These are phyloP conservation scores for Dactylellina sp. DNA, from an alignment of 2,329 filamentous ascomycete species.

Conservation along the genomic window DNA sequence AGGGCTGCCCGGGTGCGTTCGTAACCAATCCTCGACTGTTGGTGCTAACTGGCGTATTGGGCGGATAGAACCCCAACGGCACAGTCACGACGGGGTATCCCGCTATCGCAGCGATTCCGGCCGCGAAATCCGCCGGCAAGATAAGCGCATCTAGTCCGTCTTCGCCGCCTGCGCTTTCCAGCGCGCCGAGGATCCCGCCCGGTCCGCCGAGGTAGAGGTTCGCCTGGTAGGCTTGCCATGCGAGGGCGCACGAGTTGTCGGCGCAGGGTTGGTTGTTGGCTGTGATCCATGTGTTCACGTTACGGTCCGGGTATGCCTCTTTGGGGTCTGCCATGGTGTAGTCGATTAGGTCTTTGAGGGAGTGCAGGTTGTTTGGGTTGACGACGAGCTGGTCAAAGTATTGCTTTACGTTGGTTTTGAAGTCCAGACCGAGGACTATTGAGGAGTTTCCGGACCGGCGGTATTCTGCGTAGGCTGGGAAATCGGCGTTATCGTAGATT, in stretches of 20 bases:
- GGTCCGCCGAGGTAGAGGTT: conserved; percentile 36
- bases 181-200: conserved; percentile 46
- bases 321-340: conserved; percentile 29
- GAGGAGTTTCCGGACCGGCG: conserved; percentile 3
- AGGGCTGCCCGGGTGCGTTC: conserved; percentile 34
- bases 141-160: conserved; percentile 44
- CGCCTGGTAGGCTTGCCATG: conserved; percentile 28
- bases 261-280: conserved; percentile 32
- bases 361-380: conserved; percentile 41
- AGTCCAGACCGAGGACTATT: conserved; percentile 23
- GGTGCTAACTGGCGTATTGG: conserved; percentile 4
- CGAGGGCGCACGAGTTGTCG: conserved; percentile 35
- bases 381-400: conserved; percentile 28
- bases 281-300: conserved; percentile 34
- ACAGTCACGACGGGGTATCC: conserved; percentile 45
- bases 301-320: conserved; percentile 47
- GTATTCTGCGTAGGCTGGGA: conserved; percentile 32
- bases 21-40: conserved; percentile 24
- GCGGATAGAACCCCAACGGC: conserved; percentile 38
- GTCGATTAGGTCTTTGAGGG: conserved; percentile 30
- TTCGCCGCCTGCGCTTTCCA: conserved; percentile 21
- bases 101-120: conserved; percentile 37
- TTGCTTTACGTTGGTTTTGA: conserved; percentile 49
- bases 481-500: conserved; percentile 43
- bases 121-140: conserved; percentile 24